A percentile compares a stretch with the other conserved stretches of the same genome.
Conservation (phyloP, 2,329 filamentous ascomycete species). For the Colletotrichum cuscutae region DNA sequence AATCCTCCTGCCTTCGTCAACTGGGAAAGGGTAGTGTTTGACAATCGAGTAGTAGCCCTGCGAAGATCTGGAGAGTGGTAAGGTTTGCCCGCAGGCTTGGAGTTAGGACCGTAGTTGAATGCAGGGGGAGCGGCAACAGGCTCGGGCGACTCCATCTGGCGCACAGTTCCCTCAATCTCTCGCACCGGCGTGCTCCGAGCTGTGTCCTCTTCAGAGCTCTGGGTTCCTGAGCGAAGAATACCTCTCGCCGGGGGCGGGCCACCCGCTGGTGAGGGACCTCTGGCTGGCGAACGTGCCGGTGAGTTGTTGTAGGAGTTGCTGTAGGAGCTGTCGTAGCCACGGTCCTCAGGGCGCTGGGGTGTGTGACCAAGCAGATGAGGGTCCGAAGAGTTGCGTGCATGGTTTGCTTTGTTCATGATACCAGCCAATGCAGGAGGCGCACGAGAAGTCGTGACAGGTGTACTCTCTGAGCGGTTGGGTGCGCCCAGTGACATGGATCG, state of each 20-base stretch:
- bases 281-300: constrained; percentile 37
- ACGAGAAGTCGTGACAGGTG: constrained; percentile 52
- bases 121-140: constrained; percentile 82
- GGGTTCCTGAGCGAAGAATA: constrained; percentile 44
- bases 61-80: constrained; percentile 82
- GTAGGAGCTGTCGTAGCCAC: constrained; percentile 40
- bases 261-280: constrained; percentile 9
- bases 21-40: constrained; percentile 82
- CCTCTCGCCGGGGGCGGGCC: constrained; percentile 49
- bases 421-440: constrained; percentile 47
- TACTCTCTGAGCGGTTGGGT: constrained; percentile 59
- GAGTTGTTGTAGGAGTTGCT: constrained; percentile 45
- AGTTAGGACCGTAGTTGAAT: constrained; percentile 80
- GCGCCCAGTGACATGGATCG: constrained; percentile 61
- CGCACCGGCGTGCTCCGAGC: constrained; percentile 53
- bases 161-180: constrained; percentile 62
- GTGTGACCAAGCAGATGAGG: constrained; percentile 43
- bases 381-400: constrained; percentile 61
- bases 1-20: constrained; percentile 76
- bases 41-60: constrained; percentile 85
- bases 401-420: constrained; percentile 43
- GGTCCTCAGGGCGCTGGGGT: constrained; percentile 39
- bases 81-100: constrained; percentile 75
- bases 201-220: constrained; percentile 65
- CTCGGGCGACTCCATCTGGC: constrained; percentile 72